Evolutionary conservation across 2,329 filamentous ascomycete species (phyloP).

Genomic region (Tetracladium maxilliforme): DNA sequence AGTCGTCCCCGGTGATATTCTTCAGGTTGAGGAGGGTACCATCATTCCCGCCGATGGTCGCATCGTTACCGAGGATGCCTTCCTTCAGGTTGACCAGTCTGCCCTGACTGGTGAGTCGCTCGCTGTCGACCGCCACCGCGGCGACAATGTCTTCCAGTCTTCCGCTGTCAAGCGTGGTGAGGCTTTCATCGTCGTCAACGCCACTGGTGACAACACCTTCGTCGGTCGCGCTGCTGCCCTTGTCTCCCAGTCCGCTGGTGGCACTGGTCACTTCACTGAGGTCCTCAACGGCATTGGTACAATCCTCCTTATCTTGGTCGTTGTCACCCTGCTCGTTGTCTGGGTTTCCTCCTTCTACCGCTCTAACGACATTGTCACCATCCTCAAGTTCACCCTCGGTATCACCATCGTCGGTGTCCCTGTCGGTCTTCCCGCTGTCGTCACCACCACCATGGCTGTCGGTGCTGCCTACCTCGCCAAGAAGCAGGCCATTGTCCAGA

Average conservation of each 20-base stretch:
- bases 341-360: conserved; percentile 85
- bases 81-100: conserved; percentile 84
- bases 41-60: conserved; percentile 83
- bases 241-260: conserved; percentile 60
- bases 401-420: conserved; percentile 84
- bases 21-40: conserved; percentile 77
- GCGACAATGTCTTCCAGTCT: conserved; percentile 70
- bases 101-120: conserved; percentile 86
- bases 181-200: conserved; percentile 67
- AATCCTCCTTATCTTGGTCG: conserved; percentile 64
- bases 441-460: conserved; percentile 63
- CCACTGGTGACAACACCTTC: conserved; percentile 81
- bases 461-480: conserved; percentile 65
- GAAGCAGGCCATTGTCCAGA: conserved; percentile 68
- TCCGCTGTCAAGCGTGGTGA: conserved; percentile 85
- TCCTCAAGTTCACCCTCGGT: conserved; percentile 73
- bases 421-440: conserved; percentile 67
- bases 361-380: conserved; percentile 63
- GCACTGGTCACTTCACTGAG: conserved; percentile 78
- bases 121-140: conserved; percentile 75
- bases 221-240: conserved; percentile 80
- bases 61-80: conserved; percentile 70
- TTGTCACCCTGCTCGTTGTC: conserved; percentile 66
- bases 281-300: conserved; percentile 80
- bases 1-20: conserved; percentile 79